phyloP scores from a whole-genome alignment of 805 yeast species.

The Candida chauliodis region DNA sequence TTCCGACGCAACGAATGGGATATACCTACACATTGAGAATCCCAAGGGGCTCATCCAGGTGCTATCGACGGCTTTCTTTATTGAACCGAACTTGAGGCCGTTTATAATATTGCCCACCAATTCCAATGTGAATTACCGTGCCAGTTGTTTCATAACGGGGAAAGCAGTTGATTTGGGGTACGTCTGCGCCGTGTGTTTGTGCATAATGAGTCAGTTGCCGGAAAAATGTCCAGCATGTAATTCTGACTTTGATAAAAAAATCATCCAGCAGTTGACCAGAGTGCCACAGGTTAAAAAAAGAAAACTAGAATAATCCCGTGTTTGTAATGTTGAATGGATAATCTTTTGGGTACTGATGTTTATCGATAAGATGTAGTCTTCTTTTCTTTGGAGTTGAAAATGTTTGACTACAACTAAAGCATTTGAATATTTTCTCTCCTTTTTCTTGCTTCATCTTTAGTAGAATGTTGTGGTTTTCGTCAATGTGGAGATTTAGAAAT shows the following conservation, averaged over 20 bases:
- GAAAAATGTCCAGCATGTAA: conserved; percentile 84
- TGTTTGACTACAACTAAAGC: conserved; percentile 43
- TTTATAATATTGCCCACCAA: conserved; percentile 77
- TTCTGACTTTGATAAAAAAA: conserved; percentile 65
- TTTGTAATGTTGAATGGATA: conserved; percentile 28
- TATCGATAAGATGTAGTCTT: conserved; percentile 45
- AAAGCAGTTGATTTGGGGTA: conserved; percentile 88
- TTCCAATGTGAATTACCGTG: conserved; percentile 85
- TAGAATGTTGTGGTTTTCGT: conserved; percentile 54
- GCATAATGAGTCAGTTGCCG: conserved; percentile 72
- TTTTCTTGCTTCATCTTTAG: conserved; percentile 27
- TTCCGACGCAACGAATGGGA: conserved; percentile 90
- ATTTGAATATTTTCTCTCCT: conserved; percentile 40
- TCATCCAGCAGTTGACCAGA: conserved; percentile 53
- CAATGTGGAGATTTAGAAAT: conserved; percentile 45
- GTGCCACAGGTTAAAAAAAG: conserved; percentile 52
- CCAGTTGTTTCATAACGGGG: conserved; percentile 91
- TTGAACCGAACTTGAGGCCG: conserved; percentile 81
- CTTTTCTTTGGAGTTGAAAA: conserved; percentile 41
- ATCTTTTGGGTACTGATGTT: conserved; percentile 46
- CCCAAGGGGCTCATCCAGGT: conserved; percentile 82
- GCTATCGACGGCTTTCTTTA: conserved; percentile 72
- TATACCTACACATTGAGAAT: conserved; percentile 65
- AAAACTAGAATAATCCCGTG: conserved; percentile 14
- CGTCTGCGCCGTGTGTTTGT: conserved; percentile 92